Evolutionary conservation across 768 basidiomycete species (phyloP), one percentile per base, ranked within the genome.

Genomic region (Mycena sanguinolenta): DNA sequence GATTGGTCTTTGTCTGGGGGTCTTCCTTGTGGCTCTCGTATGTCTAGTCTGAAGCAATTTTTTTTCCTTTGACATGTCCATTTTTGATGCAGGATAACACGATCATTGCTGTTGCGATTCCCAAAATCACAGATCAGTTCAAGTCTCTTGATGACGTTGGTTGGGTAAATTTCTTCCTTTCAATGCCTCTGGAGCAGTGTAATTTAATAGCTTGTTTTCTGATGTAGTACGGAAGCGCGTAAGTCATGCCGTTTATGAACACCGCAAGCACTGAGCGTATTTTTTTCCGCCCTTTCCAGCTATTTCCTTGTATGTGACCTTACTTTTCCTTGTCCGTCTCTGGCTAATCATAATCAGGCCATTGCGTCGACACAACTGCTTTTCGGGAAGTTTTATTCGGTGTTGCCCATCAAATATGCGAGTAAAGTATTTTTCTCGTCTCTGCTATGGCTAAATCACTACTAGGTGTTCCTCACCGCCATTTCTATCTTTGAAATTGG

Each of bases 401-500:
- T 75, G 19, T 73, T 77, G 3, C 68, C 76, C 6, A 66, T 78
- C 14, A 71, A 71, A 66, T 71, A 39, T 52, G 64, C 44, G 27
- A 19, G 32, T 14, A 14, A 39, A 39, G 3, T 17, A 14, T 28
- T 14, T 12, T 25, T 23, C n/a, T n/a, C n/a, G n/a, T n/a, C n/a
- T n/a, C 8, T 23, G 19, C 2, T 25, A 1, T 25, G 4, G 3
- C 32, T 62, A 8, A 57, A 6, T 53, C 19, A 9, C n/a, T 0
- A 28, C 36, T 19, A 66, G 70, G 70, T 72, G 1, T 72, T 46
- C 67, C 46, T 72, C 19, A 34, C 55, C 73, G 77, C 79, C 25
- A 68, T 78, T 16, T 8, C 70, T 1, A 67, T 86, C 63, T 86
- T 87, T 71, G 86, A 87, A 68, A 69, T 86, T 28, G 87, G 87